Percentiles rank a stretch among this genome's conserved stretches.
phyloP scores from a whole-genome alignment of 2,329 filamentous ascomycete genomes.

The Claviceps sp. region DNA sequence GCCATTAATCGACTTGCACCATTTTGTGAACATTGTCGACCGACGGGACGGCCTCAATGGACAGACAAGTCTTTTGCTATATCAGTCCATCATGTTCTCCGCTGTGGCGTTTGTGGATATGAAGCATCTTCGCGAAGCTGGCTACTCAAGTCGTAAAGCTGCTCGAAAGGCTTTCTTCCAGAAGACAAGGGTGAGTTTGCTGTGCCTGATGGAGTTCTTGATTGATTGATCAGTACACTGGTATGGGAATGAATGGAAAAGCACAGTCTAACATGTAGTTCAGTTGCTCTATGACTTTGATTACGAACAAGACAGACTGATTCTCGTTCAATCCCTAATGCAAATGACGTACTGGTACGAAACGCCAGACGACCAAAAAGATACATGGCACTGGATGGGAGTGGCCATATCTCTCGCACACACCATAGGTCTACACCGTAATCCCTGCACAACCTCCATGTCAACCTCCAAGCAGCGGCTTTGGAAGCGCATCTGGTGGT shows the following conservation, averaged over 20 bases:
- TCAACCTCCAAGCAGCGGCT: constrained; percentile 59
- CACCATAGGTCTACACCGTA: constrained; percentile 83
- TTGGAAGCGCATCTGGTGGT: constrained; percentile 98
- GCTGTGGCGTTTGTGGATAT: constrained; percentile 81
- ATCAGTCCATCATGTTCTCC: constrained; percentile 91
- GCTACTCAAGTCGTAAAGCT: constrained; percentile 63
- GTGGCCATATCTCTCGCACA: constrained; percentile 86
- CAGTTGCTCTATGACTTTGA: constrained; percentile 88
- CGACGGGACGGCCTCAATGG: constrained; percentile 54
- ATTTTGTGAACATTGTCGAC: constrained; percentile 47
- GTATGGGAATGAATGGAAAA: not conserved
- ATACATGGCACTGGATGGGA: constrained; percentile 98
- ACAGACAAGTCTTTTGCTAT: constrained; percentile 71
- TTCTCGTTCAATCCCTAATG: constrained; percentile 75
- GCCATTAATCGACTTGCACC: constrained; percentile 63
- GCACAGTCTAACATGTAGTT: constrained; percentile 7
- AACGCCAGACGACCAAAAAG: constrained; percentile 91
- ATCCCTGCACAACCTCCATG: constrained; percentile 66
- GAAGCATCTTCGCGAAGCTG: constrained; percentile 59
- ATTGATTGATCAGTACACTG: too few relatives aligned
- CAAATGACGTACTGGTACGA: constrained; percentile 98
- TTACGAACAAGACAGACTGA: constrained; percentile 80
- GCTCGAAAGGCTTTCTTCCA: constrained; percentile 83
- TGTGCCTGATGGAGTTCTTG: too few relatives aligned
- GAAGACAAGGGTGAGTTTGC: constrained; percentile 58